phyloP scores from a whole-genome alignment of 2,329 filamentous ascomycete species.

The Nemania serpens region DNA sequence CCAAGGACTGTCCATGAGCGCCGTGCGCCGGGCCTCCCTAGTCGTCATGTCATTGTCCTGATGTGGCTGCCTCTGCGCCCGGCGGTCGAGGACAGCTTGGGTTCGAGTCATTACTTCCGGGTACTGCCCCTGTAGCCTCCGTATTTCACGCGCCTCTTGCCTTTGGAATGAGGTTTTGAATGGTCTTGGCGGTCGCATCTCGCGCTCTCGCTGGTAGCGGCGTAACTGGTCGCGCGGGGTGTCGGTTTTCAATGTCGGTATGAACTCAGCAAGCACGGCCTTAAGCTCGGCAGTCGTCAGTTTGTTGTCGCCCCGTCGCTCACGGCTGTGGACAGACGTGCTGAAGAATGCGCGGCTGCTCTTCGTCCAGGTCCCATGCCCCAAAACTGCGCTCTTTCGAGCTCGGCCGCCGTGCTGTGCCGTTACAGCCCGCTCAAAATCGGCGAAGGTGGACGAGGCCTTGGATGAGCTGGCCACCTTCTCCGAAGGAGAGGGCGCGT shows the following conservation, averaged over 20 bases:
- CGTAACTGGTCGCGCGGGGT: slow-evolving; percentile 22
- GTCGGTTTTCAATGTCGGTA: slow-evolving; percentile 19
- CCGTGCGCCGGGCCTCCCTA: not conserved
- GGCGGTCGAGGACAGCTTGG: slow-evolving; percentile 12
- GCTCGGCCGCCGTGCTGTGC: slow-evolving; percentile 1
- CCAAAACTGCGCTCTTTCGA: not conserved
- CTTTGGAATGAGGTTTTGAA: slow-evolving; percentile 4
- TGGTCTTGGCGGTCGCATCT: slow-evolving; percentile 4
- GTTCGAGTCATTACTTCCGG: slow-evolving; percentile 16
- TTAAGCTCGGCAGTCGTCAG: slow-evolving; percentile 15
- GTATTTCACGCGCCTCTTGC: not conserved
- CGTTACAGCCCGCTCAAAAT: slow-evolving; percentile 24
- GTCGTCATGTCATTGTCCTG: slow-evolving; percentile 4
- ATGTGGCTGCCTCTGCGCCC: slow-evolving; percentile 4
- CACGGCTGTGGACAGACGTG: not conserved
- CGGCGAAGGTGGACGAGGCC: slow-evolving; percentile 11
- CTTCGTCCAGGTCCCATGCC: not conserved
- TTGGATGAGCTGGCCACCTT: not conserved
- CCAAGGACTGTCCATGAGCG: not conserved
- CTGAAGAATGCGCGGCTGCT: slow-evolving; percentile 14
- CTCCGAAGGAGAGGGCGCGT: not conserved
- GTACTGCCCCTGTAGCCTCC: slow-evolving; percentile 12
- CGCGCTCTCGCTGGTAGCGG: slow-evolving; percentile 22
- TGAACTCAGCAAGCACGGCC: slow-evolving; percentile 28
- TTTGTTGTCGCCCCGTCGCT: too few species aligned